phyloP scores from a whole-genome alignment of 495 filamentous ascomycete species.

The Niebla homalea region DNA sequence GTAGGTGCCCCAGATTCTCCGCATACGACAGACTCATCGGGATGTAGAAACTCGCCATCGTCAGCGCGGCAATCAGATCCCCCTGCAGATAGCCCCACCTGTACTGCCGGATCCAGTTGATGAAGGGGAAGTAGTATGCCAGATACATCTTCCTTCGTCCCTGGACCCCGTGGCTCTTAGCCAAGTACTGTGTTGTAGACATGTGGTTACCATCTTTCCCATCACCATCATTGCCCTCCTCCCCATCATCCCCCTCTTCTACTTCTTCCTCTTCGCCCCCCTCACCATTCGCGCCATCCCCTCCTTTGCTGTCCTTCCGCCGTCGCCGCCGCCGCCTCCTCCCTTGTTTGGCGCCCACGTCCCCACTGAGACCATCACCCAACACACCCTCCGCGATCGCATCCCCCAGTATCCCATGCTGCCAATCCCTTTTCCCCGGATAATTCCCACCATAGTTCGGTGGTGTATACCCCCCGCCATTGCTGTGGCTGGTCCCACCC shows the following conservation, averaged over 20 bases:
- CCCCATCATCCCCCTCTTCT: conserved; percentile 5
- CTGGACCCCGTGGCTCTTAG: conserved; percentile 45
- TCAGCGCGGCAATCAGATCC: conserved; percentile 74
- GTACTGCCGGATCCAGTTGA: conserved; percentile 83
- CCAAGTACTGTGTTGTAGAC: conserved; percentile 48
- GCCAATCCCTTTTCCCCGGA: conserved; percentile 4
- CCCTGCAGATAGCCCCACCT: conserved; percentile 66
- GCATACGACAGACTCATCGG: conserved; percentile 92
- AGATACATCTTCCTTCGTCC: conserved; percentile 57
- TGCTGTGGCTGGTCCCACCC: background rate
- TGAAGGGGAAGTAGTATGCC: conserved; percentile 82
- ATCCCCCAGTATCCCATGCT: conserved; percentile 24
- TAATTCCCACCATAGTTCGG: conserved; percentile 1
- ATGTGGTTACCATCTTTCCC: conserved; percentile 39
- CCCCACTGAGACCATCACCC: conserved; percentile 13
- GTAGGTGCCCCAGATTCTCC: conserved; percentile 86
- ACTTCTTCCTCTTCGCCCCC: conserved; percentile 12
- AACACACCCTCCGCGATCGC: conserved; percentile 26
- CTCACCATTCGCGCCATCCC: conserved; percentile 8
- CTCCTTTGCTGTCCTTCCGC: conserved; percentile 9
- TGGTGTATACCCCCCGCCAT: background rate
- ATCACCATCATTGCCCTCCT: conserved; percentile 22
- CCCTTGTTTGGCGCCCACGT: background rate
- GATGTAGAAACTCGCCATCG: conserved; percentile 93
- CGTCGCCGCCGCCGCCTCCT: conserved; percentile 13